A percentile compares a stretch with the other conserved stretches of the same genome.
phyloP scores from a whole-genome alignment of 2,329 filamentous ascomycete genomes.

The Calonectria montana region DNA sequence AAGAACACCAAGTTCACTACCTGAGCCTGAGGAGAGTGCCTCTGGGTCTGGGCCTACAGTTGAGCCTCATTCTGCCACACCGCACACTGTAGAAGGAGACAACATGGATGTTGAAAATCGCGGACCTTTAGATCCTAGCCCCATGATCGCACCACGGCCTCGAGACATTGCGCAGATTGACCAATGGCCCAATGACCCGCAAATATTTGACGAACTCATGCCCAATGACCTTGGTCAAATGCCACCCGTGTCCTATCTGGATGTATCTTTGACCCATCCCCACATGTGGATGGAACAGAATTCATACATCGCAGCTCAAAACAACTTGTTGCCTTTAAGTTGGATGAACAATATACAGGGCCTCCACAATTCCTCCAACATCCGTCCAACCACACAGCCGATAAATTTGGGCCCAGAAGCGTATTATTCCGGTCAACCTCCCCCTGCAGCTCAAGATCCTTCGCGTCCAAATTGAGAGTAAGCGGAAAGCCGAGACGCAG shows the following conservation, averaged over 20 bases:
- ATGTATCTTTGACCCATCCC: not conserved
- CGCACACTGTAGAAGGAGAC: not conserved
- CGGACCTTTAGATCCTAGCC: not conserved
- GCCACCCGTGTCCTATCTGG: not conserved
- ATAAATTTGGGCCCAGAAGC: not conserved
- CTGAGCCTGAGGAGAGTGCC: not conserved
- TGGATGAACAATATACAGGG: not conserved
- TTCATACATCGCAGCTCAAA: not conserved
- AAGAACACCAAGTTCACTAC: not conserved
- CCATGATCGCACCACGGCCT: not conserved
- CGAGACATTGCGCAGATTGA: too few relatives aligned
- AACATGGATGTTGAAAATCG: not conserved
- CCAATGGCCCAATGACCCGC: not conserved
- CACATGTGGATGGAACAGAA: not conserved
- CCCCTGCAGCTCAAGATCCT: not conserved
- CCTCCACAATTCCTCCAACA: not conserved
- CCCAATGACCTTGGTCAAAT: not conserved
- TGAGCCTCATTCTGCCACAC: not conserved
- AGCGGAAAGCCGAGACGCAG: too few relatives aligned
- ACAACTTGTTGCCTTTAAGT: too few relatives aligned
- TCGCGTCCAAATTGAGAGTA: not conserved
- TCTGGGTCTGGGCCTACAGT: not conserved
- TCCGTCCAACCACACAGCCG: not conserved
- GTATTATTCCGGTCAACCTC: not conserved
- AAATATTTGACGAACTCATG: not conserved